These are phyloP conservation scores for Alternaria panax DNA, from an alignment of 2,329 filamentous ascomycete species.

Conservation along the genomic window DNA sequence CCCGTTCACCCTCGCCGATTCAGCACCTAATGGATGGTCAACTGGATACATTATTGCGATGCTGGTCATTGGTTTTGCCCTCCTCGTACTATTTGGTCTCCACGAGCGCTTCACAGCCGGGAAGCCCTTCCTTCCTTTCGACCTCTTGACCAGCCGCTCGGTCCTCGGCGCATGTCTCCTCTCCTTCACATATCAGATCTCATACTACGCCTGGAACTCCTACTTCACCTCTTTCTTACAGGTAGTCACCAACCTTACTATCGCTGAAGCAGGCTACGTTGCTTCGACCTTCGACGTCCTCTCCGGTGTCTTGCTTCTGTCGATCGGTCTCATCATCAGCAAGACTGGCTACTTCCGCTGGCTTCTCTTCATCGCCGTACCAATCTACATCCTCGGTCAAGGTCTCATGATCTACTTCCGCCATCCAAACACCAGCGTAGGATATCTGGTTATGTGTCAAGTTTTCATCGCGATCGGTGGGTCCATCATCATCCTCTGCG, in stretches of 20 bases:
- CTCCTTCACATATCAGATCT: constrained; percentile 41
- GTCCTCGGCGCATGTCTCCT: constrained; percentile 60
- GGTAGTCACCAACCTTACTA: constrained; percentile 42
- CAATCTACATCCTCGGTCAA: constrained; percentile 26
- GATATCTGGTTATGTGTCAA: constrained; percentile 41
- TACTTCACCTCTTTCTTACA: constrained; percentile 51
- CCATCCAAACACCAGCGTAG: constrained; percentile 23
- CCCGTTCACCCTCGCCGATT: constrained; percentile 62
- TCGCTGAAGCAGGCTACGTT: constrained; percentile 44
- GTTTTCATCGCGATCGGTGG: constrained; percentile 34
- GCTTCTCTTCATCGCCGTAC: constrained; percentile 62
- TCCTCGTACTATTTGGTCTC: constrained; percentile 43
- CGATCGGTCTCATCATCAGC: constrained; percentile 28
- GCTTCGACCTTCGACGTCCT: constrained; percentile 34
- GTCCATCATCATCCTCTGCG: constrained; percentile 25
- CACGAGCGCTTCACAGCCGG: constrained; percentile 50
- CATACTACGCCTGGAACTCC: constrained; percentile 43
- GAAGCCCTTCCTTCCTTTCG: constrained; percentile 51
- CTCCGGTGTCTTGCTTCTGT: constrained; percentile 28
- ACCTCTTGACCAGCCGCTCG: constrained; percentile 44
- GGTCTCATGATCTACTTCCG: constrained; percentile 42
- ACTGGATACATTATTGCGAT: constrained; percentile 47
- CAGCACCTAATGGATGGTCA: constrained; percentile 28
- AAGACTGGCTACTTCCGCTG: constrained; percentile 26
- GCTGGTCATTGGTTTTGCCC: constrained; percentile 43